A percentile compares a stretch with the other conserved stretches of the same genome.
phyloP scores from a whole-genome alignment of 805 yeast species.

The Metschnikowia similis region DNA sequence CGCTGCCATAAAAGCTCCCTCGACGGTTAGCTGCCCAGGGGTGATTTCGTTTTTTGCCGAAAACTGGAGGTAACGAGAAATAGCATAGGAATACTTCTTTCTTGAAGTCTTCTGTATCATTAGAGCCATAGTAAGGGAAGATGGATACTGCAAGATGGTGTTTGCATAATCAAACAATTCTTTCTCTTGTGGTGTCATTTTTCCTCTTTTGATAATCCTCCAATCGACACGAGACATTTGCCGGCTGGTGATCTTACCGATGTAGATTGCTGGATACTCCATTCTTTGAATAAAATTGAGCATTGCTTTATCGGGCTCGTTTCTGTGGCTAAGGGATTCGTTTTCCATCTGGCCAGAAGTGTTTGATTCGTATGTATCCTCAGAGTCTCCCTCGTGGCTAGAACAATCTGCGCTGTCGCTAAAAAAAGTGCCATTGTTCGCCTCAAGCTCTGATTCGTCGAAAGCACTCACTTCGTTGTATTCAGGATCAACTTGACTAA shows the following conservation, averaged over 20 bases:
- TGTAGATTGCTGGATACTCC: not conserved
- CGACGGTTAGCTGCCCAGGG: too few relatives aligned
- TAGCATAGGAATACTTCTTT: too few relatives aligned
- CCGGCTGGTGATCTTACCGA: not conserved
- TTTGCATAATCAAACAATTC: not conserved
- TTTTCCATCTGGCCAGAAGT: not conserved
- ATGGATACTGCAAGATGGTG: not conserved
- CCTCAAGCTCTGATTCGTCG: not conserved
- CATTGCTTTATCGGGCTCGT: not conserved
- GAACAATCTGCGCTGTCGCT: not conserved
- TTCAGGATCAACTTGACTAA: too few relatives aligned
- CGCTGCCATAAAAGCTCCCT: too few relatives aligned
- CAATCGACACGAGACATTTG: not conserved
- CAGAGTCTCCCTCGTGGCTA: too few relatives aligned
- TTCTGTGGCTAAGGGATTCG: not conserved
- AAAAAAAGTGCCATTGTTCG: not conserved
- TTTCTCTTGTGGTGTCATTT: not conserved
- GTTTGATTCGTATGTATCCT: not conserved
- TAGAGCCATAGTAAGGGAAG: not conserved
- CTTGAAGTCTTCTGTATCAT: too few relatives aligned
- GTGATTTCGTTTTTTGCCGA: too few relatives aligned
- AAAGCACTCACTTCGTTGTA: too few relatives aligned
- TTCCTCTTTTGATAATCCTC: not conserved
- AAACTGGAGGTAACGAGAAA: too few relatives aligned
- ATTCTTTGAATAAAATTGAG: not conserved